These are phyloP conservation scores for Leishmania tropica DNA, from an alignment of 208 protist genomes.

Conservation along the genomic window DNA sequence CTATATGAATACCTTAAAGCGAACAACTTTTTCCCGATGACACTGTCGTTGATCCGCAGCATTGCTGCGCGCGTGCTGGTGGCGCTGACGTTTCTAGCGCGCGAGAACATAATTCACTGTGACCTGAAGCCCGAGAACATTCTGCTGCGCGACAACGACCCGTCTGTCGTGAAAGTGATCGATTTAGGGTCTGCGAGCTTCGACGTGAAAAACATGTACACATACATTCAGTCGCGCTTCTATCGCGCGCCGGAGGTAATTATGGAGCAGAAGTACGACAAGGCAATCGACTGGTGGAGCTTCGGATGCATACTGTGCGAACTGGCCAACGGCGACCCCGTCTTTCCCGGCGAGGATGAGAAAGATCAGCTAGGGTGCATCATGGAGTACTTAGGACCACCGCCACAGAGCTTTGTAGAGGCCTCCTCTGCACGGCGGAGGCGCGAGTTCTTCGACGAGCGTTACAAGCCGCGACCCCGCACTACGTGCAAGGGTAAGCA, in stretches of 20 bases:
- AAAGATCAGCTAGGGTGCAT: slow-evolving; percentile 86
- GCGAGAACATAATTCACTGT: slow-evolving; percentile 94
- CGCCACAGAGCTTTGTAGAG: slow-evolving; percentile 49
- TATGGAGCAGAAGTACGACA: slow-evolving; percentile 71
- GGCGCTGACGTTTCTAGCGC: slow-evolving; percentile 77
- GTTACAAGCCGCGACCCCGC: slow-evolving; percentile 45
- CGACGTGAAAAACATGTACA: slow-evolving; percentile 85
- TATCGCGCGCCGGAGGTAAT: slow-evolving; percentile 94
- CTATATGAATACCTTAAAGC: slow-evolving; percentile 80
- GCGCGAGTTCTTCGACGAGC: slow-evolving; percentile 55
- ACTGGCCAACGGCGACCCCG: slow-evolving; percentile 90
- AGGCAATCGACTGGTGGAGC: slow-evolving; percentile 93
- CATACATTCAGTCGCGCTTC: slow-evolving; percentile 94
- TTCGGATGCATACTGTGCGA: slow-evolving; percentile 94
- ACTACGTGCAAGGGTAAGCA: slow-evolving; percentile 36
- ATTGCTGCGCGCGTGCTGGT: slow-evolving; percentile 75
- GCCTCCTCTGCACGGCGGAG: slow-evolving; percentile 33
- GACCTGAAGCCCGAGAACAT: slow-evolving; percentile 98
- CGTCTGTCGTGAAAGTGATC: slow-evolving; percentile 94
- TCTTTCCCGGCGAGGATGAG: slow-evolving; percentile 91
- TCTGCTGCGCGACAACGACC: slow-evolving; percentile 72
- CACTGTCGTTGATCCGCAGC: slow-evolving; percentile 60
- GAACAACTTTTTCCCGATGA: slow-evolving; percentile 80
- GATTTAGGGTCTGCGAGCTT: slow-evolving; percentile 98
- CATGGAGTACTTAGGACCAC: slow-evolving; percentile 89